phyloP scores from a whole-genome alignment of 2,329 filamentous ascomycete species.

The Penicillium sp. region DNA sequence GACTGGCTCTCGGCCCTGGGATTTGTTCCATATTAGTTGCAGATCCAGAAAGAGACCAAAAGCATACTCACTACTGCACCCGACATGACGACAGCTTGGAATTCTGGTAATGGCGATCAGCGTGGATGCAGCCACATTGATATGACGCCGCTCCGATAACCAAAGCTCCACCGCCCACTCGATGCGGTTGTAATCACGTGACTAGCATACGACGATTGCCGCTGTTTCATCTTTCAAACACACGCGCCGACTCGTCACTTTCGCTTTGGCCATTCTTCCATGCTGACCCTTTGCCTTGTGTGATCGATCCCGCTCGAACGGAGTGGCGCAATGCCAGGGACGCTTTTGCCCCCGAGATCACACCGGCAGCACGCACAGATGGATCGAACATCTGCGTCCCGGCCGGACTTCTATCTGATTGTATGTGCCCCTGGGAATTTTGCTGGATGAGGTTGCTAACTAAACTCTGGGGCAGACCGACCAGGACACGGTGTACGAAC shows the following conservation, averaged over 20 bases:
- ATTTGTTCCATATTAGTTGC: constrained; percentile 15
- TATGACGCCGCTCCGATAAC: constrained; percentile 39
- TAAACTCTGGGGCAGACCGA: constrained; percentile 65
- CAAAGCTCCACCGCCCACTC: constrained; percentile 33
- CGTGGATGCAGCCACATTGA: constrained; percentile 36
- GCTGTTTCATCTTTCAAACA: constrained; percentile 30
- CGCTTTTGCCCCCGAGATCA: constrained; percentile 54
- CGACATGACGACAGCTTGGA: constrained; percentile 36
- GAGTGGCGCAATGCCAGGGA: constrained; percentile 58
- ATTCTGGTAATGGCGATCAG: constrained; percentile 24
- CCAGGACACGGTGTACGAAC: constrained; percentile 94
- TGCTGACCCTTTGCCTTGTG: constrained; percentile 38
- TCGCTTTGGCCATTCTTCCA: constrained; percentile 35
- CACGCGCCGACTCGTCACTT: constrained; percentile 36
- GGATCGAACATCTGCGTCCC: constrained; percentile 49
- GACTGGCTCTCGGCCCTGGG: constrained; percentile 89
- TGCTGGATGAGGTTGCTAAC: constrained; percentile 37
- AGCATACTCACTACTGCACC: constrained; percentile 41
- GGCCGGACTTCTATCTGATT: constrained; percentile 54
- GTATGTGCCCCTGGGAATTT: constrained; percentile 40
- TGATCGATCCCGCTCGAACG: constrained; percentile 43
- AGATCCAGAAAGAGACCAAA: neutral
- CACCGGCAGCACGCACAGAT: constrained; percentile 52
- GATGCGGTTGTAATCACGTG: constrained; percentile 35
- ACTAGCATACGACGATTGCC: constrained; percentile 35